Evolutionary conservation across 306 rosid species (phyloP).

Genomic region (Quercus dentata): DNA sequence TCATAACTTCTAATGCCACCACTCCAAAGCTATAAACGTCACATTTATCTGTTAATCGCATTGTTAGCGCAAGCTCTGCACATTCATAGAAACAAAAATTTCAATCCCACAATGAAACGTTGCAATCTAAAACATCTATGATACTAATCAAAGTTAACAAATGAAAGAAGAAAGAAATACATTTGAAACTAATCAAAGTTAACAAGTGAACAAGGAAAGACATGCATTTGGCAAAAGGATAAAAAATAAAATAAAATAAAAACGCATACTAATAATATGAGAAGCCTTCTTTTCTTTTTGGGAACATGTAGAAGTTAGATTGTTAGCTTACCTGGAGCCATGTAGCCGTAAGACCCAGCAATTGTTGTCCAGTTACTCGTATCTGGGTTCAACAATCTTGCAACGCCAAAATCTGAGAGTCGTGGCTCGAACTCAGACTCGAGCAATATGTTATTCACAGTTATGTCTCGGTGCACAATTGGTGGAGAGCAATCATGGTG

Average conservation of each 20-base stretch:
- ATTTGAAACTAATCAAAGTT: too few species aligned
- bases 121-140: neutral
- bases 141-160: neutral
- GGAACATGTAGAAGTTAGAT: neutral
- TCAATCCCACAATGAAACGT: neutral
- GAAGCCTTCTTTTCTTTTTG: neutral
- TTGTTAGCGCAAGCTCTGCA: constrained; percentile 63
- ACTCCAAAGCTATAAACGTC: constrained; percentile 75
- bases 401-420: too few species aligned
- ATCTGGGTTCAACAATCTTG: constrained; percentile 5
- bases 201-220: neutral
- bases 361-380: constrained; percentile 50
- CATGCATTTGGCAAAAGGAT: neutral
- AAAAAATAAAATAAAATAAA: neutral
- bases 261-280: too few species aligned
- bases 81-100: neutral
- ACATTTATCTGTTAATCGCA: constrained; percentile 50
- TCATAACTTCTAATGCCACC: constrained; percentile 55
- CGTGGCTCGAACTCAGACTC: too few species aligned
- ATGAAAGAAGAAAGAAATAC: neutral
- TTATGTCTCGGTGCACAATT: too few species aligned
- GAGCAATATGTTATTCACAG: too few species aligned
- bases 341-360: constrained; percentile 78
- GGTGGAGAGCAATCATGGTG: too few species aligned
- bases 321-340: constrained; percentile 69